Conservation (phyloP, 2,329 filamentous ascomycete genomes). For the Aspergillus sp. region DNA sequence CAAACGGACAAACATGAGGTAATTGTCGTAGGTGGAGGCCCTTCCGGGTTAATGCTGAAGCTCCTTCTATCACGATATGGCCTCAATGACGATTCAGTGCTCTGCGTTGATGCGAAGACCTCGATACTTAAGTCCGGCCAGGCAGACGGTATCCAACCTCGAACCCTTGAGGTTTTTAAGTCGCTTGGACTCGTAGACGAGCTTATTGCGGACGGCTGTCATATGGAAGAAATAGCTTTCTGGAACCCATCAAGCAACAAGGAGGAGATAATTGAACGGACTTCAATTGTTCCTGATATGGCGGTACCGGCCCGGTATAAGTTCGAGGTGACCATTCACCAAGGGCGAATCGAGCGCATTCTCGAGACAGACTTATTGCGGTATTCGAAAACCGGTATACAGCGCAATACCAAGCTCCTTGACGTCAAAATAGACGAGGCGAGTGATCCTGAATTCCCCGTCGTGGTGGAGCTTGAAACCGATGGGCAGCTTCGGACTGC, state of each 20-base stretch:
- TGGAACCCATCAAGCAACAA: constrained; percentile 55
- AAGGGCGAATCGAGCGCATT: constrained; percentile 62
- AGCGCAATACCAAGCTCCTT: constrained; percentile 58
- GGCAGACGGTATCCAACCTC: constrained; percentile 37
- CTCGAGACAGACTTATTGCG: constrained; percentile 59
- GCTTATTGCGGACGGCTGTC: constrained; percentile 32
- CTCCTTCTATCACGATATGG: constrained; percentile 39
- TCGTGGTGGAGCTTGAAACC: constrained; percentile 26
- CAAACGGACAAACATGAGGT: constrained; percentile 34
- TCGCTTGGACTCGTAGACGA: constrained; percentile 35
- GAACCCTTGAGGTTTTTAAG: constrained; percentile 38
- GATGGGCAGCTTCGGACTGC: constrained; percentile 33
- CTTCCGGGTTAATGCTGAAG: constrained; percentile 36
- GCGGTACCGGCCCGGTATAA: constrained; percentile 64
- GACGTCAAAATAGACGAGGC: constrained; percentile 51
- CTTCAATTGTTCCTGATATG: constrained; percentile 43
- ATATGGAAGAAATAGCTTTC: constrained; percentile 53
- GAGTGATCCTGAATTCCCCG: constrained; percentile 34
- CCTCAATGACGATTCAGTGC: constrained; percentile 31
- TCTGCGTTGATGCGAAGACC: constrained; percentile 38
- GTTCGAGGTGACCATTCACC: constrained; percentile 63
- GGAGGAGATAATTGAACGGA: constrained; percentile 51
- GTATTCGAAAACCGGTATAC: constrained; percentile 49
- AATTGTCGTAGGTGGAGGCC: constrained; percentile 36
- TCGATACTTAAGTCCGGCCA: constrained; percentile 34